Evolutionary conservation across 306 rosid genomes (phyloP), one percentile per base, ranked within the genome.

Genomic region (Lathyrus aphaca): DNA sequence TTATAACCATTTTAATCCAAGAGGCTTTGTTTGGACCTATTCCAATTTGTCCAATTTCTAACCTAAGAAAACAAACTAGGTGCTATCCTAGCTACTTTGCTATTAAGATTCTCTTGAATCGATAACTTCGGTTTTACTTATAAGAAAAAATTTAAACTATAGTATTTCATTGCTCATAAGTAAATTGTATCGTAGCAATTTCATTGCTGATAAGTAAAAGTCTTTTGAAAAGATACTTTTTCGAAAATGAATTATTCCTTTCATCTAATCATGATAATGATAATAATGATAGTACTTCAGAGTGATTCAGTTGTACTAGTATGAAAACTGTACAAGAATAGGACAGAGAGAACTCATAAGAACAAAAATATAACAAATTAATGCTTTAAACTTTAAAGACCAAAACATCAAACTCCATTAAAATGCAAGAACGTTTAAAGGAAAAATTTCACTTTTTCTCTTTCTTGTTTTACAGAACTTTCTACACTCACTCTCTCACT

Each of bases 331-430:
- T 68, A 61, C 59, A 82, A 37, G 51, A 68, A 51, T 14, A 49
- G 16, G 59, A 30, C 7, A 35, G 14, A 57, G 5, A 58, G 3
- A 58, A 18, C 37, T 57, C 38, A 37, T 2, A 11, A 15, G 42
- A 21, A 2, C 1, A 23, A 2, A 23, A 23, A 40, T 6, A 17
- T 53, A 38, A 58, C 72, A 72, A 62, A 10, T 39, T 70, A 72
- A 69, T 51, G 69, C 46, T 32, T 56, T 39, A 58, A 74, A 70
- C 46, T 32, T 56, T 39, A 58, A 74, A 70, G 51, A 32, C 32
- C 74, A 56, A 56, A 67, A 72, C 86, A 75, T 46, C 61, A 74
- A 74, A 79, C 42, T 65, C 67, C 81, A 77, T 56, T 58, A 27
- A 67, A 66, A 71, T 61, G 78, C 75, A 70, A 46, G 18, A 59